Conservation (phyloP, 495 filamentous ascomycete genomes). For the Penicillium waksmanii region DNA sequence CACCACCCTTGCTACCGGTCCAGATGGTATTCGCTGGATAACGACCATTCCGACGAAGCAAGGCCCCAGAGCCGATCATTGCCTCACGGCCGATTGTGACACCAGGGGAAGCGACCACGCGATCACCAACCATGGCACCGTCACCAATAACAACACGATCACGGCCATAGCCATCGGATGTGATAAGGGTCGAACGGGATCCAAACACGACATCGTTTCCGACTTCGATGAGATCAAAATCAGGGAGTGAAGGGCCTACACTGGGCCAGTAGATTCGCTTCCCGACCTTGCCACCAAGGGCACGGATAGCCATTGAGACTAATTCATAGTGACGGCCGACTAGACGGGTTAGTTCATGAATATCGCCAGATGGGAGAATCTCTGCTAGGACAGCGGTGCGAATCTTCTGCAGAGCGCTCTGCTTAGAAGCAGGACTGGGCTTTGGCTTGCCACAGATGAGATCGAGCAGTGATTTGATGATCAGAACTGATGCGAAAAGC, state of each 20-base stretch:
- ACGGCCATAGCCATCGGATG: conserved; percentile 46
- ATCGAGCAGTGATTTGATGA: conserved; percentile 32
- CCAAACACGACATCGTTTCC: conserved; percentile 54
- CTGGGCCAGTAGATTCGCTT: conserved; percentile 53
- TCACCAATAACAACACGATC: conserved; percentile 41
- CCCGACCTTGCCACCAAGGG: conserved; percentile 48
- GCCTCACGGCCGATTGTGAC: conserved; percentile 38
- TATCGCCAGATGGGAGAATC: conserved; percentile 33
- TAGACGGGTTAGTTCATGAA: conserved; percentile 30
- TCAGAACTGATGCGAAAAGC: conserved; percentile 34
- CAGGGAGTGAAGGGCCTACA: conserved; percentile 46
- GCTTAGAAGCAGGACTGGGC: conserved; percentile 28
- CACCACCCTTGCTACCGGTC: conserved; percentile 47
- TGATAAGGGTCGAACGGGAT: conserved; percentile 47
- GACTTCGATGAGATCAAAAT: conserved; percentile 50
- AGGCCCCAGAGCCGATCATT: conserved; percentile 48
- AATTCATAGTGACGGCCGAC: conserved; percentile 45
- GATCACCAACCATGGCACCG: conserved; percentile 51
- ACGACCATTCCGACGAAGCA: conserved; percentile 39
- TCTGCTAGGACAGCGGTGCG: conserved; percentile 35
- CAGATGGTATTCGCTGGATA: conserved; percentile 45
- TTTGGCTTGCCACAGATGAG: conserved; percentile 31
- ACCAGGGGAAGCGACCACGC: conserved; percentile 45
- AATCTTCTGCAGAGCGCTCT: conserved; percentile 35
- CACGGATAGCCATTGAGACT: conserved; percentile 42